Conservation (phyloP, 2,329 filamentous ascomycete species). For the Emericellopsis atlantica region DNA sequence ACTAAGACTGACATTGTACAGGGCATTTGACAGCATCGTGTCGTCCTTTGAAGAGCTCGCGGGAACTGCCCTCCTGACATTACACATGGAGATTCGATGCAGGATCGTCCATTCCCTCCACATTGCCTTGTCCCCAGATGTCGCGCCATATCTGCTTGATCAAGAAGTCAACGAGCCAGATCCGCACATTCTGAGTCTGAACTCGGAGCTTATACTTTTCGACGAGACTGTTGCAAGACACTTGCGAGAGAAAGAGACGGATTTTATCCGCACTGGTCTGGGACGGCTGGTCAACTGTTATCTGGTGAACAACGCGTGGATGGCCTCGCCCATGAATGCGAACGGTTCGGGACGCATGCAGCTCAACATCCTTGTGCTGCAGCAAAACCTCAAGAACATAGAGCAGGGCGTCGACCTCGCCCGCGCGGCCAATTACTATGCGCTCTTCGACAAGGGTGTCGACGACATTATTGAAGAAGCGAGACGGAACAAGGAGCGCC, state of each 20-base stretch:
- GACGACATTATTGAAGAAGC: conserved; percentile 54
- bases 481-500: conserved; percentile 29
- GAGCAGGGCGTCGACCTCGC: conserved; percentile 56
- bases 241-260: conserved; percentile 57
- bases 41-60: conserved; percentile 73
- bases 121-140: conserved; percentile 46
- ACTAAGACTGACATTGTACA: conserved; percentile 15
- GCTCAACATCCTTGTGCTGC: conserved; percentile 85
- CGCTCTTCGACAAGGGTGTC: conserved; percentile 51
- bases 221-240: conserved; percentile 70
- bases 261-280: conserved; percentile 66
- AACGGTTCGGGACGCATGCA: conserved; percentile 79
- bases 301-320: conserved; percentile 58
- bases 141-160: conserved; percentile 50
- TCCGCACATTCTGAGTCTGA: conserved; percentile 69
- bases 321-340: conserved; percentile 71
- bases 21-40: conserved; percentile 78
- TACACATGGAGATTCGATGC: conserved; percentile 81
- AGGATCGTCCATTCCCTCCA: conserved; percentile 71
- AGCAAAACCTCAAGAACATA: conserved; percentile 94
- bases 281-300: conserved; percentile 67
- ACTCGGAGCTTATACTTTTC: conserved; percentile 73
- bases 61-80: conserved; percentile 63
- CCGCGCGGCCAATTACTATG: conserved; percentile 54
- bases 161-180: conserved; percentile 68